Percentiles rank a stretch among this genome's conserved stretches.
phyloP scores from a whole-genome alignment of 257 asterid species.

The Pogostemon cablin region DNA sequence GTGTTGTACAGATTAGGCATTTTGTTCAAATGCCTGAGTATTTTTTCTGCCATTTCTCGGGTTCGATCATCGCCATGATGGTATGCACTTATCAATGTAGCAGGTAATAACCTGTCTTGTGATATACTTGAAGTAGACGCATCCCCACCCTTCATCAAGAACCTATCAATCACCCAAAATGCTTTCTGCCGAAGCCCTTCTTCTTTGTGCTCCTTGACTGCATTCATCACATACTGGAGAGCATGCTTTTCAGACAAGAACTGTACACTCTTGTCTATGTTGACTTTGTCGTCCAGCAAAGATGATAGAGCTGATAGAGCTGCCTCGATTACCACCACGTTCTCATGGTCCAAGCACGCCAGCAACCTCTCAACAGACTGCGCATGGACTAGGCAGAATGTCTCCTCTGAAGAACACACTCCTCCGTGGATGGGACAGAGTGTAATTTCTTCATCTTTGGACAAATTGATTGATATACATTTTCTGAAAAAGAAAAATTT shows the following conservation, averaged over 20 bases:
- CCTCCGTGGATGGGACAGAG: conserved; percentile 77
- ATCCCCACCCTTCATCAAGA: conserved; percentile 67
- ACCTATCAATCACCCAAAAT: conserved; percentile 77
- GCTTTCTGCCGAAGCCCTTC: conserved; percentile 60
- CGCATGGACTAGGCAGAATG: conserved; percentile 74
- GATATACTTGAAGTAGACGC: conserved; percentile 55
- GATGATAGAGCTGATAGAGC: conserved; percentile 75
- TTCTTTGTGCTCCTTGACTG: conserved; percentile 68
- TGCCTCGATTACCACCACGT: conserved; percentile 69
- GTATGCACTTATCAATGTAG: conserved; percentile 60
- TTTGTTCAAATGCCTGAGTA: conserved; percentile 68
- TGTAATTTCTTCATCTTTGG: conserved; percentile 36
- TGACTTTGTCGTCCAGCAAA: conserved; percentile 67
- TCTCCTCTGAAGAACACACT: conserved; percentile 67
- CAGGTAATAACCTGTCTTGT: conserved; percentile 60
- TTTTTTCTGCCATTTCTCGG: conserved; percentile 69
- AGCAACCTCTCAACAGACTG: conserved; percentile 68
- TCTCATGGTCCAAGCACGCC: conserved; percentile 66
- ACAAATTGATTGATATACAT: conserved; percentile 46
- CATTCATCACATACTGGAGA: conserved; percentile 52
- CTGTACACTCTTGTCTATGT: conserved; percentile 57
- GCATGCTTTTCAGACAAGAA: conserved; percentile 57
- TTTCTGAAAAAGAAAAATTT: conserved; percentile 42
- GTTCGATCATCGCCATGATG: conserved; percentile 74
- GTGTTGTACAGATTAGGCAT: conserved; percentile 55